These are phyloP conservation scores for Globisporangium irregulare DNA, from an alignment of 352 stramenopile genomes.

Conservation along the genomic window DNA sequence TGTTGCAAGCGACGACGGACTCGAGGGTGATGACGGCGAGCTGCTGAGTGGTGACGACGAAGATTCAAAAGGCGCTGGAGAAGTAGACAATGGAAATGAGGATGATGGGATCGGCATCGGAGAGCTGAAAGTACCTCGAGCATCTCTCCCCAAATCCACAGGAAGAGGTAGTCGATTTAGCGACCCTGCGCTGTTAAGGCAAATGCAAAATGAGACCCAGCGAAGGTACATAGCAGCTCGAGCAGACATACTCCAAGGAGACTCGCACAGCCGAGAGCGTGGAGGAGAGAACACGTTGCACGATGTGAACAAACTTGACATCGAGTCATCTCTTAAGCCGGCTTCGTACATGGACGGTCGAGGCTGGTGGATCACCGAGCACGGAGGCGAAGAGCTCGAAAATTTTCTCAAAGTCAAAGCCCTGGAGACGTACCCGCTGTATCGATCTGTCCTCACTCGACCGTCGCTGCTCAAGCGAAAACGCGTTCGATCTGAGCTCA, in stretches of 20 bases:
- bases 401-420: conserved; percentile 63
- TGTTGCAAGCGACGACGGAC: conserved; percentile 1
- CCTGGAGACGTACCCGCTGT: conserved; percentile 76
- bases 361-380: conserved; percentile 75
- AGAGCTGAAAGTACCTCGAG: conserved; percentile 27
- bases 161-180: conserved; percentile 8
- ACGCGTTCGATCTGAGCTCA: conserved; percentile 50
- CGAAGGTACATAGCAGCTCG: conserved; percentile 54
- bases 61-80: conserved; percentile 1
- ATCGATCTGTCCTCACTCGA: conserved; percentile 52
- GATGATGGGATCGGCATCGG: conserved; percentile 72
- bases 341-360: conserved; percentile 51
- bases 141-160: conserved; percentile 19
- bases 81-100: conserved; percentile 10
- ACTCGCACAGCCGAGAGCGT: background rate
- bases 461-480: conserved; percentile 53
- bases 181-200: conserved; percentile 54
- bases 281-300: background rate
- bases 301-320: conserved; percentile 14
- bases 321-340: conserved; percentile 13
- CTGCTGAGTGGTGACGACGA: background rate
- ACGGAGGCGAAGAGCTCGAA: conserved; percentile 76
- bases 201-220: conserved; percentile 40
- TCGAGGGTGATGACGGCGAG: conserved; percentile 8
- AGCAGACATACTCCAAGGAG: conserved; percentile 32